These are phyloP conservation scores for Tulasnella sp. DNA, from an alignment of 768 basidiomycete species.

Conservation along the genomic window DNA sequence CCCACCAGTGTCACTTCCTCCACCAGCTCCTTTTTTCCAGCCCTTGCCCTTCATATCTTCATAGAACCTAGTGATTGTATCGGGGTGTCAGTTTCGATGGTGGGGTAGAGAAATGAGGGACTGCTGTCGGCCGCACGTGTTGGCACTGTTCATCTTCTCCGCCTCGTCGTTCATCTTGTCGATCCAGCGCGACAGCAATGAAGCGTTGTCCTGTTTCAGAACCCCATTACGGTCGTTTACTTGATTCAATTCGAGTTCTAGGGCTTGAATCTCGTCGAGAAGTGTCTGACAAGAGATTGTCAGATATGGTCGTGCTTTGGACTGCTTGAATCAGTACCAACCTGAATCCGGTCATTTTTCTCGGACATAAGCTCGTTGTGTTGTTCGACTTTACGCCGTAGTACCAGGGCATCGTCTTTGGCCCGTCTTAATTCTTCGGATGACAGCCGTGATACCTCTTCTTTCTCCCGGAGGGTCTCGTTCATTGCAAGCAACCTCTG, in stretches of 20 bases:
- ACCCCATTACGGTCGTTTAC: conserved; percentile 81
- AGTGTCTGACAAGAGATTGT: conserved; percentile 56
- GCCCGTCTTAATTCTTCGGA: conserved; percentile 73
- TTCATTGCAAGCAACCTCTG: conserved; percentile 91
- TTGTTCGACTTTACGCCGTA: conserved; percentile 75
- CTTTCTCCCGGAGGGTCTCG: conserved; percentile 90
- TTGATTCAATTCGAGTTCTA: conserved; percentile 86
- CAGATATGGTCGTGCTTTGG: not conserved
- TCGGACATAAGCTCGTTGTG: conserved; percentile 81
- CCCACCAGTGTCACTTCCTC: conserved; percentile 44
- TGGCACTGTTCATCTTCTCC: conserved; percentile 92
- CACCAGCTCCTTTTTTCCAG: conserved; percentile 52
- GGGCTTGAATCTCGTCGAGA: conserved; percentile 90
- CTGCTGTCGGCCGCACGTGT: conserved; percentile 34
- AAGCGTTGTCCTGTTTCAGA: conserved; percentile 90
- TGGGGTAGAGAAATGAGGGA: not conserved
- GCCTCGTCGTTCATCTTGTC: conserved; percentile 91
- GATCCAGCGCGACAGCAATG: conserved; percentile 92
- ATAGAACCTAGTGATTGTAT: conserved; percentile 54
- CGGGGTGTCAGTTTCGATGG: not conserved
- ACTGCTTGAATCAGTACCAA: conserved; percentile 35
- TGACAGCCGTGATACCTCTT: conserved; percentile 77
- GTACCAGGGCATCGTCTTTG: conserved; percentile 64
- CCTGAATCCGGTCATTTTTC: conserved; percentile 87
- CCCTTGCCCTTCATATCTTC: conserved; percentile 78